Evolutionary conservation across 371 early-diverging fungal genomes (phyloP).

Genomic region (Ecytonucleospora hepatopenaei): DNA sequence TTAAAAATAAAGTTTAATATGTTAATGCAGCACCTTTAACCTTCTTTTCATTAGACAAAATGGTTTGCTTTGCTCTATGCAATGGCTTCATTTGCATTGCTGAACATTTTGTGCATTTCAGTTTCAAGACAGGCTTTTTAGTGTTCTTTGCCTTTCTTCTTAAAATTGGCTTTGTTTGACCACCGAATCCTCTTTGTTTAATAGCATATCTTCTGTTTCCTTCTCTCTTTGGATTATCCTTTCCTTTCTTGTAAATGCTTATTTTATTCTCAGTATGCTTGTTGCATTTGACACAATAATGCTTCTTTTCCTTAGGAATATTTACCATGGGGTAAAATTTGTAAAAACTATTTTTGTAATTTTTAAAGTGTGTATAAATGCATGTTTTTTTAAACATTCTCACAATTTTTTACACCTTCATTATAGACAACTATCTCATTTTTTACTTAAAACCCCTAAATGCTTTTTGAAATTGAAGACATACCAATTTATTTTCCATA

Average conservation of each 20-base stretch:
- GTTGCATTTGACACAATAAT: conserved; percentile 87
- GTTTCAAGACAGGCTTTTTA: conserved; percentile 92
- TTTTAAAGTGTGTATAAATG: background rate
- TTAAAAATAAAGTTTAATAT: conserved; percentile 48
- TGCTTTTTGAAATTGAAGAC: conserved; percentile 64
- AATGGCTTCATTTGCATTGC: conserved; percentile 76
- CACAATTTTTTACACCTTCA: too few relatives aligned
- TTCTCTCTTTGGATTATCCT: conserved; percentile 86
- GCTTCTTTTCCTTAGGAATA: conserved; percentile 87
- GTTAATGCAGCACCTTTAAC: conserved; percentile 57
- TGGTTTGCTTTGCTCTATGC: conserved; percentile 98
- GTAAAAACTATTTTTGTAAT: conserved; percentile 12
- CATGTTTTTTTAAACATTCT: too few relatives aligned
- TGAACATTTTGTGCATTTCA: conserved; percentile 93
- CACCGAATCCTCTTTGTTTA: conserved; percentile 82
- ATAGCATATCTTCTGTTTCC: conserved; percentile 70
- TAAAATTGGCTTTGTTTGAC: conserved; percentile 92
- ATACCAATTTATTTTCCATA: conserved; percentile 91
- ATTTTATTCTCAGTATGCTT: conserved; percentile 96
- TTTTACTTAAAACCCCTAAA: conserved; percentile 8
- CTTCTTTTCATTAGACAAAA: conserved; percentile 96
- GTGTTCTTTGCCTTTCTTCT: conserved; percentile 63
- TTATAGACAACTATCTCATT: too few relatives aligned
- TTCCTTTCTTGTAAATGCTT: conserved; percentile 93
- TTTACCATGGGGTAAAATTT: conserved; percentile 63